A percentile compares a stretch with the other conserved stretches of the same genome.
These are phyloP conservation scores for Spathaspora gorwiae DNA, from an alignment of 805 yeast species.

Conservation along the genomic window DNA sequence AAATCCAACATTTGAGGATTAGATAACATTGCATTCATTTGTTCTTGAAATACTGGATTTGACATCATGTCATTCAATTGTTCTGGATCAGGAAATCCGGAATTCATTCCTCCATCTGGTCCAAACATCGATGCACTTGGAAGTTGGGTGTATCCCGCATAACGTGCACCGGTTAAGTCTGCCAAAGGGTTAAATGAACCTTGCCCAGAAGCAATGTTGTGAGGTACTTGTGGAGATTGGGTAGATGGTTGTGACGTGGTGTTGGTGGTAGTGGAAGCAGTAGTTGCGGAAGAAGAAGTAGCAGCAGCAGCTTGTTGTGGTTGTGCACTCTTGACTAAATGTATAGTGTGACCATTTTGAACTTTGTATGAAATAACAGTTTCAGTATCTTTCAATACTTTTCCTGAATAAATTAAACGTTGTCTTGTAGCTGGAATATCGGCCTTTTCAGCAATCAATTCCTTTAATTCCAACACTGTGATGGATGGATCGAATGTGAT, in stretches of 20 bases:
- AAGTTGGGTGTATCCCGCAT: slow-evolving; percentile 86
- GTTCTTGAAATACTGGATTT: slow-evolving; percentile 75
- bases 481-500: slow-evolving; percentile 48
- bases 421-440: slow-evolving; percentile 75
- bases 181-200: slow-evolving; percentile 88
- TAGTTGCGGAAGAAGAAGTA: slow-evolving; percentile 20
- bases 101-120: slow-evolving; percentile 87
- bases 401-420: slow-evolving; percentile 88
- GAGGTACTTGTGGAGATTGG: slow-evolving; percentile 46
- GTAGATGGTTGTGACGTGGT: slow-evolving; percentile 5
- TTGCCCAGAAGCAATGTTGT: slow-evolving; percentile 80
- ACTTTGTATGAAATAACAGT: slow-evolving; percentile 72
- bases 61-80: slow-evolving; percentile 73
- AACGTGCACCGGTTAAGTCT: slow-evolving; percentile 90
- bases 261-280: slow-evolving; percentile 15
- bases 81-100: slow-evolving; percentile 66
- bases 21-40: slow-evolving; percentile 74
- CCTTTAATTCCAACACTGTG: slow-evolving; percentile 68
- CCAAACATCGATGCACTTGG: slow-evolving; percentile 89
- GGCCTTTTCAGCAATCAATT: slow-evolving; percentile 52
- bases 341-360: slow-evolving; percentile 82
- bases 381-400: slow-evolving; percentile 83
- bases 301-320: slow-evolving; percentile 26
- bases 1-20: slow-evolving; percentile 87
- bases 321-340: slow-evolving; percentile 77